Evolutionary conservation across 768 basidiomycete genomes (phyloP).

Genomic region (Porphyrellus cyaneotinctus): DNA sequence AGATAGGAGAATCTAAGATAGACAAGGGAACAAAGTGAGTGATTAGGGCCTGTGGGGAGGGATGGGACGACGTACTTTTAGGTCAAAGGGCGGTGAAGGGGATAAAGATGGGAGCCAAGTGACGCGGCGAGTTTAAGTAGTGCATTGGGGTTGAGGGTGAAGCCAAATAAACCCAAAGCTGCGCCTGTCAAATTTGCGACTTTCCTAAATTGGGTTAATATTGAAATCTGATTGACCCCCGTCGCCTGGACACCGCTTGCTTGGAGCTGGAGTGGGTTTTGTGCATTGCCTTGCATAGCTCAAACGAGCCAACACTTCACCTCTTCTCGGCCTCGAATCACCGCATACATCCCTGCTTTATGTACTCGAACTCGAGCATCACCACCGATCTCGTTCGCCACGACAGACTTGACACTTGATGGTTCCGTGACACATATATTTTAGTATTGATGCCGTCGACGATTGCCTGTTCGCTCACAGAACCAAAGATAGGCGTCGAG

Average conservation of each 20-base stretch:
- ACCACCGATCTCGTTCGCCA: neutral
- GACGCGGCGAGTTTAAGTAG: slow-evolving; percentile 29
- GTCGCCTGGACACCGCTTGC: slow-evolving; percentile 17
- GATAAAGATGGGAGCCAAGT: slow-evolving; percentile 23
- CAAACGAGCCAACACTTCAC: neutral
- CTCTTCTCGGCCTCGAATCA: neutral
- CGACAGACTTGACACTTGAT: neutral
- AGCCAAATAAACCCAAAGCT: slow-evolving; percentile 32
- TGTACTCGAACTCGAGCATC: slow-evolving; percentile 1
- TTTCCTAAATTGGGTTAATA: slow-evolving; percentile 6
- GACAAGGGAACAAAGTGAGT: slow-evolving; percentile 1
- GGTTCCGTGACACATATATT: neutral
- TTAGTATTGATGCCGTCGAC: neutral
- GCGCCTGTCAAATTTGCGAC: slow-evolving; percentile 2
- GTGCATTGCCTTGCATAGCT: slow-evolving; percentile 10
- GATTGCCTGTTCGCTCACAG: neutral
- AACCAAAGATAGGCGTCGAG: slow-evolving; percentile 1
- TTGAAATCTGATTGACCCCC: slow-evolving; percentile 4
- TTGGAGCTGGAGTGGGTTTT: slow-evolving; percentile 7
- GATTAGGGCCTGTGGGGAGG: neutral
- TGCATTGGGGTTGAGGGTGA: slow-evolving; percentile 28
- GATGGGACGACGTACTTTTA: slow-evolving; percentile 9
- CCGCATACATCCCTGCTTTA: slow-evolving; percentile 2
- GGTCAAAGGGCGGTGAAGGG: slow-evolving; percentile 10
- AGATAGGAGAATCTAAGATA: slow-evolving; percentile 1